Base-by-base conservation (phyloP, 805 yeast genomes). In the Candida bentonensis region DNA sequence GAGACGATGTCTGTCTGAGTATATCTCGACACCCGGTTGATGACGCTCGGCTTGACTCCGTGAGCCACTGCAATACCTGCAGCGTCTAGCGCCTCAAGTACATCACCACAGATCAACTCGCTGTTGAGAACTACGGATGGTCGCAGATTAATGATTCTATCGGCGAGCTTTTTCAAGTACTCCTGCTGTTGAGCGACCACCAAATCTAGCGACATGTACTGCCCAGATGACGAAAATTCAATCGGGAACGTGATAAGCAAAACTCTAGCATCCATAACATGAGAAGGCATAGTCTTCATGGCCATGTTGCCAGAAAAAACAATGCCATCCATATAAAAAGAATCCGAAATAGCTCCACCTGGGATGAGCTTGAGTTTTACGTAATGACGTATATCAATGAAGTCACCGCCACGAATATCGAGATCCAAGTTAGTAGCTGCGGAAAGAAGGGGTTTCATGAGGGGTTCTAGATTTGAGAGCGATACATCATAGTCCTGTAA, bases 101-200 rank as follows among this genome's bases (percentile, higher is more conserved):
- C 97, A 26, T 80, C 65, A 0, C 96, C 95, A 53, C 92, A 78
- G 1, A 89, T 81, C 7, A 82, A 70, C 22, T 83, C 81, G 13
- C 87, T 86, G 15, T 82, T 80, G 25, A 89, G 72, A 1, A 94
- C 70, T 21, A 92, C 67, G 52, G 76, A 84, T 0, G 99, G 96
- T 42, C 72, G 74, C 46, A 92, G 63, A 0, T 88, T 78, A 2
- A 77, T 67, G 17, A 92, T 75, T 49, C 96, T 69, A 1, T 81
- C 80, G 0, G 87, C 92, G 25, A 89, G 65, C 54, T 86, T 88
- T 44, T 79, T 74, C 40, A 92, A 69, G 55, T 81, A 89, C 52
- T 89, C 96, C 41, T 74, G 67, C 56, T 89, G 96, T 57, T 92
- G 97, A 0, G 89, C 82, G 42, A 85, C 67, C 1, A 89, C 79